These are phyloP conservation scores for Onygenales sp. DNA, from an alignment of 2,329 filamentous ascomycete species.

Conservation along the genomic window DNA sequence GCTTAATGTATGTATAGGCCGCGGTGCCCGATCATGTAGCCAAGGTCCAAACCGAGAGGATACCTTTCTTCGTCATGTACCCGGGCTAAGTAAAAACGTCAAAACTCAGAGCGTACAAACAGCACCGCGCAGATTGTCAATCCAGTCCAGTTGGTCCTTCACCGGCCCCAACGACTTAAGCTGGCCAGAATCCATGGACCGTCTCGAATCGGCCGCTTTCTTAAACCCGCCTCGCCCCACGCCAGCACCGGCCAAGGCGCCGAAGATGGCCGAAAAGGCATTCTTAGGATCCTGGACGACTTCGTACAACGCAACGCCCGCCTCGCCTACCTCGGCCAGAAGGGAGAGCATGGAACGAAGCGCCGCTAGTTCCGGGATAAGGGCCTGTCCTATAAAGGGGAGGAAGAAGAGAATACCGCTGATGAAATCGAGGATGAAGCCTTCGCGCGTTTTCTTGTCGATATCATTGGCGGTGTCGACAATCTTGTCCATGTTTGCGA, in stretches of 20 bases:
- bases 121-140: background rate
- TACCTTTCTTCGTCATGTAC: no score
- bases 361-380: background rate
- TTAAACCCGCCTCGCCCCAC: background rate
- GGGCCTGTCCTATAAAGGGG: background rate
- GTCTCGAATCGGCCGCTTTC: background rate
- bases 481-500: background rate
- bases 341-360: background rate
- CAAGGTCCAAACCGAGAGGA: no score
- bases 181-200: background rate
- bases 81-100: no score
- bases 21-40: no score
- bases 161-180: background rate
- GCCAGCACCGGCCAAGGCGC: background rate
- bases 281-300: background rate
- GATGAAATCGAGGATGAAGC: background rate
- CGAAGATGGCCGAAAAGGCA: background rate
- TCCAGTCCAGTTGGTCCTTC: background rate
- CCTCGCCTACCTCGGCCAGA: background rate
- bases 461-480: background rate
- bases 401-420: background rate
- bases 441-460: background rate
- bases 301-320: background rate
- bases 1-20: no score
- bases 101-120: no score